A percentile compares a stretch with the other conserved stretches of the same genome.
These are phyloP conservation scores for Intubia oerlemansii DNA, from an alignment of 2,329 filamentous ascomycete genomes.

Conservation along the genomic window DNA sequence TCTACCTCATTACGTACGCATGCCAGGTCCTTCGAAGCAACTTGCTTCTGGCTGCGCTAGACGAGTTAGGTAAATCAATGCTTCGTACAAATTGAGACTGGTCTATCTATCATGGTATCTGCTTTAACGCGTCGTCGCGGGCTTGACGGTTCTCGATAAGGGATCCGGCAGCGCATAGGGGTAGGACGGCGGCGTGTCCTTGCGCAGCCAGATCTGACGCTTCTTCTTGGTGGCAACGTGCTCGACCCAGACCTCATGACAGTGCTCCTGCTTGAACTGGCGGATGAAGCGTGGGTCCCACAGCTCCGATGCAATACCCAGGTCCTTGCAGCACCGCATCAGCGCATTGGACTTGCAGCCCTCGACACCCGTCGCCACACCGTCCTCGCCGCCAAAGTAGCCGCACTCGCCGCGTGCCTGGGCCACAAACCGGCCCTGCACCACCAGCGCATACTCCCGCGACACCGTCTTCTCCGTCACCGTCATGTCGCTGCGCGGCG, in stretches of 20 bases:
- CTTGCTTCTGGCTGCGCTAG: no score
- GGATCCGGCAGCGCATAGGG: no score
- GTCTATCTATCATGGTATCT: no score
- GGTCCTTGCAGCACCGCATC: conserved; percentile 95
- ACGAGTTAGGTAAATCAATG: no score
- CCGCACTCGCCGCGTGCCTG: conserved; percentile 87
- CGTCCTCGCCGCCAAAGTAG: conserved; percentile 71
- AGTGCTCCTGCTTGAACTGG: conserved; percentile 53
- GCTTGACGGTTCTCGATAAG: no score
- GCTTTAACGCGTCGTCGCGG: no score
- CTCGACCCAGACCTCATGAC: conserved; percentile 75
- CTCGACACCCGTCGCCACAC: conserved; percentile 83
- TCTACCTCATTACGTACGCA: no score
- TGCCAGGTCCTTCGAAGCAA: no score
- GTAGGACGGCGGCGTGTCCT: conserved; percentile 53
- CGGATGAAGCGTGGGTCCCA: conserved; percentile 91
- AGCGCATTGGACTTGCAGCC: conserved; percentile 95
- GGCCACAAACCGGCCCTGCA: conserved; percentile 75
- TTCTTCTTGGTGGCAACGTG: conserved; percentile 72
- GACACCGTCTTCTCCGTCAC: conserved; percentile 67
- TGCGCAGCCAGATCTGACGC: conserved; percentile 69
- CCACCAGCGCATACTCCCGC: conserved; percentile 81
- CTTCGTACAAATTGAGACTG: no score
- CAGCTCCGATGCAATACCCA: conserved; percentile 82
- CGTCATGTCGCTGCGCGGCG: conserved; percentile 66